Conservation (phyloP, 1,284 basidiomycete species). For the Malassezia yamatoensis region DNA sequence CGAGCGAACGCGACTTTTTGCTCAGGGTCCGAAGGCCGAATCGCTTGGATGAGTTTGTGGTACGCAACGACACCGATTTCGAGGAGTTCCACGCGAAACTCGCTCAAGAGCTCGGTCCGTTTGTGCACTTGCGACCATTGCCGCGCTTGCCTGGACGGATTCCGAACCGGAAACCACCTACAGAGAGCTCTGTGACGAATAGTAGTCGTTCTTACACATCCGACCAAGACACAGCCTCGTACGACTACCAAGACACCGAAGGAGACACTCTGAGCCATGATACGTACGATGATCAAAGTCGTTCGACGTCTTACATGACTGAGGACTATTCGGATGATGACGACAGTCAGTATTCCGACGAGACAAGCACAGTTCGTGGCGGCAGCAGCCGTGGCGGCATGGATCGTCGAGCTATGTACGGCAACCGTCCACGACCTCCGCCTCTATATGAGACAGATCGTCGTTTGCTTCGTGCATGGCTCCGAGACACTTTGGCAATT, state of each 20-base stretch:
- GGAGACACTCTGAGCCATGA: not conserved
- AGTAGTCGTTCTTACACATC: not conserved
- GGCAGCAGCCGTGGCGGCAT: not conserved
- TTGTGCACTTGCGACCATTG: constrained; percentile 29
- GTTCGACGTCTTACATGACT: constrained; percentile 1
- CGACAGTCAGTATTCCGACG: not conserved
- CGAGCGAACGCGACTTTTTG: constrained; percentile 31
- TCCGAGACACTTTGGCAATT: constrained; percentile 39
- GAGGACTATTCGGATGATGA: constrained; percentile 2
- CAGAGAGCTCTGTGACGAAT: not conserved
- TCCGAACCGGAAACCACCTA: not conserved
- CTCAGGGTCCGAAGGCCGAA: constrained; percentile 37
- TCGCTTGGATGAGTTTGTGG: constrained; percentile 31
- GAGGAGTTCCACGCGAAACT: constrained; percentile 34
- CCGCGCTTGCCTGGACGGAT: constrained; percentile 25
- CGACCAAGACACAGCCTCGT: not conserved
- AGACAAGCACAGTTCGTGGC: not conserved
- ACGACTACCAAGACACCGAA: not conserved
- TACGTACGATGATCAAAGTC: not conserved
- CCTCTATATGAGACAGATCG: constrained; percentile 33
- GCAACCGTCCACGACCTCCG: constrained; percentile 14
- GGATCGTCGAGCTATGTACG: constrained; percentile 1
- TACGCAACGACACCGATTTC: constrained; percentile 42
- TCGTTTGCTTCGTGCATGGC: constrained; percentile 38
- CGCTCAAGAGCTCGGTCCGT: constrained; percentile 29